Evolutionary conservation across 768 basidiomycete species (phyloP), one percentile per base, ranked within the genome.

Genomic region (Panaeolus cyanescens): DNA sequence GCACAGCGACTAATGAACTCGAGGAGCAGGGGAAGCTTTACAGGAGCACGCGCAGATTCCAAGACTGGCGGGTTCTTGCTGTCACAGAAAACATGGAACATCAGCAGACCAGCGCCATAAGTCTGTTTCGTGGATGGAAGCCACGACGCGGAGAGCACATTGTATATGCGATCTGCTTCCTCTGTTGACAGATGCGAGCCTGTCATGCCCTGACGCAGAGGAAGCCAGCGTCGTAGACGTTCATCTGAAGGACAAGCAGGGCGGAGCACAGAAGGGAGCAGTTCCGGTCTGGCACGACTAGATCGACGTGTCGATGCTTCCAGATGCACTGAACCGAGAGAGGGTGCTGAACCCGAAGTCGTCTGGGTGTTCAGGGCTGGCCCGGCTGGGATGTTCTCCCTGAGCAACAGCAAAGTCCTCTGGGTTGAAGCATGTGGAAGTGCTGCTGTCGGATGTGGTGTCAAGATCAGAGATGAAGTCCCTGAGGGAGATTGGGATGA

Each of bases 21-120:
- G 5, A 62, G 32, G 1, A 79, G 56, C 0, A 78, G 62, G 0
- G 19, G 37, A 5, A 39, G 50, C 6, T n/a, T 39, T 0, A 64
- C 66, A 0, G 75, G 77, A 0, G 63, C 64, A 4, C 71, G 59
- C 12, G 63, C 59, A 0, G 19, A 12, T 32, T 80, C 76, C 1
- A 72, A 60, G 30, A 77, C 25, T 15, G 28, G 6, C 5, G 22
- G 22, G 5, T 28, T 5, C 4, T 9, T 9, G 5, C 8, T 20
- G 56, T 62, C 56, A 30, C 61, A 62, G 19, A 10, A 58, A 4
- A 33, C 56, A 22, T 62, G 61, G 32, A 62, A 62, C n/a, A 22
- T 32, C 2, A 62, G 39, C 2, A 62, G 56, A 32, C 61, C 56
- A 2, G 56, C 28, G 1, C 61, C 56, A 37, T 62, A 62, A 2